Base-by-base conservation (phyloP, 495 filamentous ascomycete genomes). In the Penicillium soppii region DNA sequence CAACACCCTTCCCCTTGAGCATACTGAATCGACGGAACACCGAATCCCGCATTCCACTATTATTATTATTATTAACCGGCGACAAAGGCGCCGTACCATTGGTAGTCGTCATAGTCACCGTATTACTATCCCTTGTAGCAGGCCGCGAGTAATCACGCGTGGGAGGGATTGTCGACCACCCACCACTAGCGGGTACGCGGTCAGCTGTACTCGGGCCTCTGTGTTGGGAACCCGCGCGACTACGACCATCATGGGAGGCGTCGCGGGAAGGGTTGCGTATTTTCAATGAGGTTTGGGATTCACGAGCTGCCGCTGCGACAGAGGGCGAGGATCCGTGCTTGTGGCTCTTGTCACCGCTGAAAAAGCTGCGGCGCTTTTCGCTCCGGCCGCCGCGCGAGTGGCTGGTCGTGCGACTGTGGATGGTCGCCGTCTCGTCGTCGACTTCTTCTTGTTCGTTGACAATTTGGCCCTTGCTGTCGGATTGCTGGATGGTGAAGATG, bases 21-120 rank as follows among this genome's bases (percentile, higher is more conserved):
- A 75, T 54, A 53, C 74, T 77, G 57, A 76, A 72, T 52, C 74
- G 62, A 47, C 70, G 77, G 62, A 72, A 67, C 17, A 79, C 68
- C 42, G 75, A 77, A 50, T 77, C 75, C 33, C 71, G 66, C 43
- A 67, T 64, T 29, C 63, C 65, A n/a, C 57, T 50, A 16, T 50
- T 43, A 36, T 40, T 43, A 47, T 44, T 20, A 37, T 56, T 51
- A 30, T 27, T 38, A 12, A 49, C 47, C 10, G 47, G 47, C 2
- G 47, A 49, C 10, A 49, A 23, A 13, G 47, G 47, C 8, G 47
- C 47, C 19, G 56, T 41, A 32, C 17, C 43, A 58, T 40, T 58
- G 25, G 37, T 49, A 37, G 15, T 50, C 25, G 23, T 57, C 43
- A 58, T 52, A 12, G 53, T 63, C 19, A 54, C 36, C 12, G 29